phyloP scores from a whole-genome alignment of 2,329 filamentous ascomycete genomes.

The Exophiala lecanii-corni region DNA sequence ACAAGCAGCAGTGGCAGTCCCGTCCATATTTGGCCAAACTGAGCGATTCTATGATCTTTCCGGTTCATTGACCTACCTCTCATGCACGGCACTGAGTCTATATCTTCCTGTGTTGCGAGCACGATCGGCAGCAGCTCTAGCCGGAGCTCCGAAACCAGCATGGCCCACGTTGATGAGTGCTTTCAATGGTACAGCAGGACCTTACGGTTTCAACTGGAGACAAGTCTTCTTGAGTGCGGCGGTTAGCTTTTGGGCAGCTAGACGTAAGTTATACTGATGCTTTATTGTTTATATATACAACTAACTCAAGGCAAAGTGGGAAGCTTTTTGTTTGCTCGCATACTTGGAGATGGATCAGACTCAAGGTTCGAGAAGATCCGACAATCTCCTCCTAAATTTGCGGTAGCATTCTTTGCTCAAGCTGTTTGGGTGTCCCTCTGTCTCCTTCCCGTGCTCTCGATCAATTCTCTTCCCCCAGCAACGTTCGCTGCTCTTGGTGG shows the following conservation, averaged over 20 bases:
- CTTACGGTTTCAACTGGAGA: constrained; percentile 56
- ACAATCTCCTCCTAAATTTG: constrained; percentile 49
- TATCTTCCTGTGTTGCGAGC: constrained; percentile 58
- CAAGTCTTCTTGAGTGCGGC: constrained; percentile 51
- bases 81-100: constrained; percentile 58
- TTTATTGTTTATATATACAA: too few relatives aligned
- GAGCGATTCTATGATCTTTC: constrained; percentile 67
- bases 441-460: constrained; percentile 58
- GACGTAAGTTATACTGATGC: constrained; percentile 47
- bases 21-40: constrained; percentile 56
- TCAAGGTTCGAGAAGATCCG: constrained; percentile 55
- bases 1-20: constrained; percentile 58
- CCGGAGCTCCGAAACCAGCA: constrained; percentile 37
- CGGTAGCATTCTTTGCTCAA: constrained; percentile 55
- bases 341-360: constrained; percentile 57
- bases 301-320: too few relatives aligned
- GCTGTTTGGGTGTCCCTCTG: constrained; percentile 66
- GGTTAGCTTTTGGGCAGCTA: constrained; percentile 58
- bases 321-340: constrained; percentile 59
- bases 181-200: constrained; percentile 40
- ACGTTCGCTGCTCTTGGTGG: constrained; percentile 48
- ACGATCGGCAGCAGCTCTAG: constrained; percentile 43
- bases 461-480: constrained; percentile 57
- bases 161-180: constrained; percentile 46
- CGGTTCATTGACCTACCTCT: constrained; percentile 62